Base-by-base conservation (phyloP, 169 alveolate genomes). In the Pseudocohnilembus persalinus region DNA sequence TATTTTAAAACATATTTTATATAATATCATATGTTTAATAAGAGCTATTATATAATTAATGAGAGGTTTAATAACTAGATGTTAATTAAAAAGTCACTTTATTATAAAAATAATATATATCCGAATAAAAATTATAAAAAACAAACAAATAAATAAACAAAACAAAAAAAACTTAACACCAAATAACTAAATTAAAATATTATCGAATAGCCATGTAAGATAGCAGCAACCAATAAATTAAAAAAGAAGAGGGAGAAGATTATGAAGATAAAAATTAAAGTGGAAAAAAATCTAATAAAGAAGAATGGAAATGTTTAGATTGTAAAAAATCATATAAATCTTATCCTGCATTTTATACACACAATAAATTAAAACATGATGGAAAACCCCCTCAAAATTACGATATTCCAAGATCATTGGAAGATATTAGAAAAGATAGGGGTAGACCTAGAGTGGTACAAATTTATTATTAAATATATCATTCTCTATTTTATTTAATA, bases 321-420 rank as follows among this genome's bases (percentile, higher is more conserved):
- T 86, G 90, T 34, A 35, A 79, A 26, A 86, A 86, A 81, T 77
- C 83, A 26, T 86, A 86, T 81, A 77, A 80, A 31, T 86, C 90
- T 6, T 86, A 86, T 65, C 90, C 90, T 0, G 90, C 90, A 28
- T 86, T 86, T 74, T 86, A 86, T 77, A 86, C 90, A 20, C 90
- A 86, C 74, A 80, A 83, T 65, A 86, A 86, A 77, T 74, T 83
- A 4, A 86, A 86, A 31, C 90, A 86, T 80, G 83, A 86, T 81
- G 83, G 87, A 16, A 80, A 86, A 74, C 83, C 87, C 78, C 90
- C 90, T n/a, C 31, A 74, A 64, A n/a, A 75, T 6, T 86, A 81
- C 6, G 81, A 77, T 68, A 86, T 83, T n/a, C 90, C 90, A 32
- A 73, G 90, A 80, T 82, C 90, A 0, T 65, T 86, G 15, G 90